Base-by-base conservation (phyloP, 2,329 filamentous ascomycete species). In the Beauveria sp. region DNA sequence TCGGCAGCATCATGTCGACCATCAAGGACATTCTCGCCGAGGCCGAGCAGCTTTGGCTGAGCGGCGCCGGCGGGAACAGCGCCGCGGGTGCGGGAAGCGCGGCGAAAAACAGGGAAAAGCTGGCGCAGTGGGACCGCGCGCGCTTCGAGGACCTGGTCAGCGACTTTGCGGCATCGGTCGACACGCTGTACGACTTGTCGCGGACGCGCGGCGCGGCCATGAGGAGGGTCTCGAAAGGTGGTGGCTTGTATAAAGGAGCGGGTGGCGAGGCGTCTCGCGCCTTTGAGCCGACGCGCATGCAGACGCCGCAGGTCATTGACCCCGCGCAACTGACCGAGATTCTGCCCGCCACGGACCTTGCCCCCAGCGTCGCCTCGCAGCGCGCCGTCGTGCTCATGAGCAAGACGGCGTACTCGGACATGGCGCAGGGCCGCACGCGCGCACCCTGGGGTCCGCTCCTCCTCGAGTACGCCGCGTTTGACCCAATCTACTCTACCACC, bases 11-110 rank as follows among this genome's bases (percentile, higher is more conserved):
- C 68, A 86, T 93, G 81, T 84, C 84, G 18, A 92, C 88, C 55
- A 91, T 93, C 70, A 90, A 91, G 70, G 89, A 91, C 67, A 90
- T 90, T 56, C 77, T 91, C 50, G 87, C 88, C 62, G 89, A 93
- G 72, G 87, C 88, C 1, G 89, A 93, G 70, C 83, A 85, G 6
- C 80, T 93, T 62, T 89, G 88, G 82, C 77, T 82, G 63, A 85
- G 81, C 68, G 85, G 83, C 12, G 83, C 82, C 67, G 76, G 79
- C 20, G 64, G 72, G 69, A 76, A 76, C 62, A 70, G 73, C 31
- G 72, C 69, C 20, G 73, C 76, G 59, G 70, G 73, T 28, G 72
- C 70, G 20, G 76, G 75, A 24, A 75, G 75, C 12, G 74, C 79
- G 48, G 83, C 85, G 66, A 76, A 77, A 57, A 87, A 38, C 14